Percentiles rank a stretch among this genome's conserved stretches.
These are phyloP conservation scores for Yamadazyma philogaea DNA, from an alignment of 805 yeast genomes.

Conservation along the genomic window DNA sequence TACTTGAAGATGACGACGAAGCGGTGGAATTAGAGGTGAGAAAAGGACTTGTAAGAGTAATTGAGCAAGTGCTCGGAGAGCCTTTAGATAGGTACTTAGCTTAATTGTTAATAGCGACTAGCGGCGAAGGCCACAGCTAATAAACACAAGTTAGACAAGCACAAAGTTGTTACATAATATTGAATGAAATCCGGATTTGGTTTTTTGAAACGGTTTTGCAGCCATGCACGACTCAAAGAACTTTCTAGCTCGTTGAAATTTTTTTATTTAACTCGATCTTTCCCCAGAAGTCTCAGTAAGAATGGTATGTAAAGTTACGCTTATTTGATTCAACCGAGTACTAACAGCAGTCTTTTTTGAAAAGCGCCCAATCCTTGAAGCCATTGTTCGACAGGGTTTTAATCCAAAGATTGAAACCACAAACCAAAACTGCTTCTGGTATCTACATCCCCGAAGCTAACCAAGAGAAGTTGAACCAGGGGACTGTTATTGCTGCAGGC, in stretches of 20 bases:
- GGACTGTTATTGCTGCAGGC: constrained; percentile 89
- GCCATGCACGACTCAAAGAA: constrained; percentile 12
- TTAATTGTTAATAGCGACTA: no score
- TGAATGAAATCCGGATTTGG: no score
- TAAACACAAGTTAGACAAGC: not conserved
- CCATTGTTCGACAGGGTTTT: constrained; percentile 96
- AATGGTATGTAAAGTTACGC: constrained; percentile 13
- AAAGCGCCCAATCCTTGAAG: constrained; percentile 80
- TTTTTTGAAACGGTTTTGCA: constrained; percentile 1
- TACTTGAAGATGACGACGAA: constrained; percentile 94
- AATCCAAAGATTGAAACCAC: constrained; percentile 91
- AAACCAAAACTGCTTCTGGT: constrained; percentile 88
- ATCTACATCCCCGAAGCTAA: constrained; percentile 93
- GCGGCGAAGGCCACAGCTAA: no score
- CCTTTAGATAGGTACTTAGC: constrained; percentile 81
- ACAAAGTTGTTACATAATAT: not conserved
- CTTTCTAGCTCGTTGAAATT: constrained; percentile 14
- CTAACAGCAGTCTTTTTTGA: constrained; percentile 50
- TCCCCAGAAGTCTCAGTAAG: constrained; percentile 1
- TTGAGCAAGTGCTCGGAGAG: constrained; percentile 91
- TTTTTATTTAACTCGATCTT: constrained; percentile 5
- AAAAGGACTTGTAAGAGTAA: constrained; percentile 82
- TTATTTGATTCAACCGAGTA: no score
- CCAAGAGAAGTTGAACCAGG: constrained; percentile 90
- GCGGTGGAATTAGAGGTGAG: constrained; percentile 87